phyloP scores from a whole-genome alignment of 768 basidiomycete genomes.

The Sarcodon sp. region DNA sequence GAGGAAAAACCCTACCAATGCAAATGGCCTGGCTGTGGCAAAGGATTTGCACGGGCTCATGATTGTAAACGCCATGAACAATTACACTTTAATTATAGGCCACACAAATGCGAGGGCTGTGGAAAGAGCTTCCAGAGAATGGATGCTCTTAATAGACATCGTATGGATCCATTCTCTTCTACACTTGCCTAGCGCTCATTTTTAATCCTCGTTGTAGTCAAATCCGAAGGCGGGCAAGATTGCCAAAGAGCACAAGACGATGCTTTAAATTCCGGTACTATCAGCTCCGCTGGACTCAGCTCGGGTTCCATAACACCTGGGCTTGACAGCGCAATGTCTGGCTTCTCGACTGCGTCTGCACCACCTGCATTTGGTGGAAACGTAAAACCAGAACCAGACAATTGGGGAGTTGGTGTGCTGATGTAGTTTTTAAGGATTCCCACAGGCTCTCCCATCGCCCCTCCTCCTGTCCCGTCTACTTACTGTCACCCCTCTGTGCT shows the following conservation, averaged over 20 bases:
- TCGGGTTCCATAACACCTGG: not conserved
- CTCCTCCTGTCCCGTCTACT: too few relatives aligned
- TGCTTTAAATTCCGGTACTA: slow-evolving; percentile 2
- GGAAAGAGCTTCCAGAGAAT: slow-evolving; percentile 87
- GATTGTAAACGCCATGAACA: slow-evolving; percentile 97
- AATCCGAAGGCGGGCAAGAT: slow-evolving; percentile 74
- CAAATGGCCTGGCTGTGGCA: slow-evolving; percentile 89
- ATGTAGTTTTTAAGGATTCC: not conserved
- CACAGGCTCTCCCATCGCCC: too few relatives aligned
- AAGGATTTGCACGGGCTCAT: slow-evolving; percentile 89
- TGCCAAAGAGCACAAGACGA: slow-evolving; percentile 37
- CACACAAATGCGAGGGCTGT: slow-evolving; percentile 90
- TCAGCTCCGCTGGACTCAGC: not conserved
- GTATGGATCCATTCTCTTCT: slow-evolving; percentile 33
- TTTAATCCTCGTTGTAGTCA: slow-evolving; percentile 28
- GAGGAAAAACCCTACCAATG: slow-evolving; percentile 94
- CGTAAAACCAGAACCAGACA: not conserved
- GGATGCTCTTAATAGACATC: slow-evolving; percentile 89
- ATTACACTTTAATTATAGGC: slow-evolving; percentile 83
- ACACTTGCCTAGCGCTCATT: not conserved
- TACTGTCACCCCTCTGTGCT: too few relatives aligned
- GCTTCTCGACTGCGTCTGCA: not conserved
- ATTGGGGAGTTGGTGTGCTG: not conserved
- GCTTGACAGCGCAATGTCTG: not conserved
- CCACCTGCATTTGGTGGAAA: not conserved